Evolutionary conservation across 345 rosid species (phyloP), one percentile per base, ranked within the genome.

Genomic region (Boechera retrofracta): DNA sequence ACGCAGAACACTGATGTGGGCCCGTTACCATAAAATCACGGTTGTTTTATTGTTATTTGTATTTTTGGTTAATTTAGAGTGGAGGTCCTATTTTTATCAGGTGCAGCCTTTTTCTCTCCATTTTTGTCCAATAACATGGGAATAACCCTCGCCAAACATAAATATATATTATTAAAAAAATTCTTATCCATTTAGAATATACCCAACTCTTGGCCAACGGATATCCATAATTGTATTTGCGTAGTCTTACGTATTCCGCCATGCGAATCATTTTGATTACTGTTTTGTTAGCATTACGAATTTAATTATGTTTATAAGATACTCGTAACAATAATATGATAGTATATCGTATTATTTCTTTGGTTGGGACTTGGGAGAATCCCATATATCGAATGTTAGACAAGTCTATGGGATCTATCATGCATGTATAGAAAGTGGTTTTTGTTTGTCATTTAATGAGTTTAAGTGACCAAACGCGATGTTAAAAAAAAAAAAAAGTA

Each of bases 91-190:
- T 72, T 65, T 71, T 53, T 36, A 38, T 38, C 41, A 38, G 41
- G 69, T 78, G 77, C 65, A 42, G 71, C 32, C 66, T 68, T 79
- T 16, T 66, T 44, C 67, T 68, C 74, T 61, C 39, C 5, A 10
- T 28, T 35, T 44, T n/a, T 44, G 78, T 73, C 82, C 82, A 73
- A 79, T 79, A 73, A 73, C 78, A 79, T 79, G 75, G 82, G 82
- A 68, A 54, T 79, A 67, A n/a, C 28, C 67, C 70, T 41, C 36
- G 52, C 78, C 73, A 67, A 58, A 49, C 47, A 47, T 3, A 31
- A 26, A 35, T 10, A 41, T 41, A 7, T 35, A 4, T 7, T 11
- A 13, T 13, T 0, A 4, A 15, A 31, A 64, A 33, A 24, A 71
- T 35, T 13, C 41, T 42, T 65, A 57, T 72, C 73, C 73, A 52